These are phyloP conservation scores for Aspergillus sp. DNA, from an alignment of 2,329 filamentous ascomycete species.

Conservation along the genomic window DNA sequence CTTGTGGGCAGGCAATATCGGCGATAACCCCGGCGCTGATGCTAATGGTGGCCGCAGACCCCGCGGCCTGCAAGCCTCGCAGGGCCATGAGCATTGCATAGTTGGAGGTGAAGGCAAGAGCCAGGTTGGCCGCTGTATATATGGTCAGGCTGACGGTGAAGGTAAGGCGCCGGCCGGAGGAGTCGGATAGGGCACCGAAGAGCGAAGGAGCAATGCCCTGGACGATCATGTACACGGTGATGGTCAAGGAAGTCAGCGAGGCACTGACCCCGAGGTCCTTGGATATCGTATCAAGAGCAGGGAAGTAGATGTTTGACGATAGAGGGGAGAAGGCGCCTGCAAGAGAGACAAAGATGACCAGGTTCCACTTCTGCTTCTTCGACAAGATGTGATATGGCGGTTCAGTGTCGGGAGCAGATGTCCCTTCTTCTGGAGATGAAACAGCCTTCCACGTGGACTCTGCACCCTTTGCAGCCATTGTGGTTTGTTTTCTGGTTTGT, in stretches of 20 bases:
- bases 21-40: slow-evolving; percentile 42
- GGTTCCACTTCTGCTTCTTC: slow-evolving; percentile 35
- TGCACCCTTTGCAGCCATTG: background rate
- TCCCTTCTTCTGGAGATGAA: no score
- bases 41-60: slow-evolving; percentile 6
- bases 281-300: slow-evolving; percentile 35
- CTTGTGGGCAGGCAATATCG: slow-evolving; percentile 39
- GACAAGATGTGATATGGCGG: slow-evolving; percentile 35
- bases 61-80: slow-evolving; percentile 9
- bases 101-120: slow-evolving; percentile 31
- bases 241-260: slow-evolving; percentile 34
- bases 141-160: slow-evolving; percentile 49
- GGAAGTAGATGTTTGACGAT: slow-evolving; percentile 49
- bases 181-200: slow-evolving; percentile 52
- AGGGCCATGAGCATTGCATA: slow-evolving; percentile 14
- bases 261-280: slow-evolving; percentile 28
- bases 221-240: slow-evolving; percentile 50
- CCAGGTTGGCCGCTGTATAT: slow-evolving; percentile 50
- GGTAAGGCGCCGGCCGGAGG: slow-evolving; percentile 46
- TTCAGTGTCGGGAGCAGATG: background rate
- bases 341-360: slow-evolving; percentile 32
- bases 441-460: background rate
- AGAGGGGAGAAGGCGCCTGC: slow-evolving; percentile 38
- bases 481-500: no score
- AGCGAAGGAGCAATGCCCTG: slow-evolving; percentile 53